phyloP scores from a whole-genome alignment of 352 stramenopile genomes.

The Peronospora belbahrii region DNA sequence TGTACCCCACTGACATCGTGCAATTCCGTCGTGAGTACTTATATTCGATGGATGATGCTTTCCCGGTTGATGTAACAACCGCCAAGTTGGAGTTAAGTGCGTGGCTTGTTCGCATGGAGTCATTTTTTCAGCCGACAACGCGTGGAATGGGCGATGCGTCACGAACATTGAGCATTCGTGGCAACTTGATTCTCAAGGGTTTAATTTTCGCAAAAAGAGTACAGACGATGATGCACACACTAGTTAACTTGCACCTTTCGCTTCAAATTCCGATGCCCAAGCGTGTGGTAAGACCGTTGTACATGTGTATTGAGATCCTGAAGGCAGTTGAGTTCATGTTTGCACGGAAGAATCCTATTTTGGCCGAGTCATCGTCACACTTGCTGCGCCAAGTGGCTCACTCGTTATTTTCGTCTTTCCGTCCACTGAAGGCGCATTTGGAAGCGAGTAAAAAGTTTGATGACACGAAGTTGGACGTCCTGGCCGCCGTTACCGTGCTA shows the following conservation, averaged over 20 bases:
- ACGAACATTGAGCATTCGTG: constrained; percentile 74
- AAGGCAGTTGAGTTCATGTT: constrained; percentile 93
- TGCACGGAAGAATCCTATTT: constrained; percentile 74
- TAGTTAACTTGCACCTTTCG: constrained; percentile 85
- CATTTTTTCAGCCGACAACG: constrained; percentile 78
- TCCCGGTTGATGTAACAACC: constrained; percentile 65
- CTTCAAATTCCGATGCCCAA: constrained; percentile 84
- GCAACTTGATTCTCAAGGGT: constrained; percentile 88
- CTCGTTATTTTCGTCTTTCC: constrained; percentile 73
- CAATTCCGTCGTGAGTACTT: constrained; percentile 78
- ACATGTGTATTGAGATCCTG: constrained; percentile 86
- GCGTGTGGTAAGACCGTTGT: constrained; percentile 72
- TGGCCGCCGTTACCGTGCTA: constrained; percentile 76
- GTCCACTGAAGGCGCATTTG: constrained; percentile 70
- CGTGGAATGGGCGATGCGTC: constrained; percentile 60
- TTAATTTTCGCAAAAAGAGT: constrained; percentile 85
- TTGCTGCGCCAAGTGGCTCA: constrained; percentile 74
- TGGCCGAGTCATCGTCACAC: constrained; percentile 66
- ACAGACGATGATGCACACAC: constrained; percentile 86
- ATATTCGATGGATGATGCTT: constrained; percentile 70
- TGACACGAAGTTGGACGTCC: constrained; percentile 79
- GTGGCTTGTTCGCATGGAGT: constrained; percentile 85
- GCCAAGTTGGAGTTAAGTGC: constrained; percentile 77
- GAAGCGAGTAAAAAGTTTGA: constrained; percentile 84
- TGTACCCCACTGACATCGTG: constrained; percentile 64